Conservation (phyloP, 2,329 filamentous ascomycete genomes). For the Colletotrichum camelliae region DNA sequence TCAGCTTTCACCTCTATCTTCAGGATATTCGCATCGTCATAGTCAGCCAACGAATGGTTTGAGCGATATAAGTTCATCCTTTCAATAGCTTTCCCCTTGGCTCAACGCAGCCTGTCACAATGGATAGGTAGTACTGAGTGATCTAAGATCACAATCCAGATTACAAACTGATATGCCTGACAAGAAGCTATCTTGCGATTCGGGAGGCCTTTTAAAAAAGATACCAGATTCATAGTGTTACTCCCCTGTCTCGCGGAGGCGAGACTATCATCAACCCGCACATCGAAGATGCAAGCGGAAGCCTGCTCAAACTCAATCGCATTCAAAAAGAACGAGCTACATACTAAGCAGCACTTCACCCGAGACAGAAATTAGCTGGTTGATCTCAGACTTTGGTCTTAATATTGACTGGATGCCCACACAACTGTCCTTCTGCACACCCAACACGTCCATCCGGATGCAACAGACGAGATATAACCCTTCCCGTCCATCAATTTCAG, state of each 20-base stretch:
- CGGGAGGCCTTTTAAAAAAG: not conserved
- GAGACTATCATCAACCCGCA: not conserved
- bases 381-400: too few relatives aligned
- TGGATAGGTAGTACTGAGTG: not conserved
- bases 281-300: not conserved
- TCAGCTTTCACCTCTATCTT: not conserved
- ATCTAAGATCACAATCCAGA: not conserved
- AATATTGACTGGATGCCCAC: too few relatives aligned
- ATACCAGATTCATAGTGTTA: accelerated
- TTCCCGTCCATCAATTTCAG: too few relatives aligned
- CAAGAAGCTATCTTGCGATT: accelerated
- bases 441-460: too few relatives aligned
- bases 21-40: accelerated
- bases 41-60: accelerated
- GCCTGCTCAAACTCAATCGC: accelerated
- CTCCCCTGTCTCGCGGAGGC: accelerated
- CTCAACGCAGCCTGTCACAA: not conserved
- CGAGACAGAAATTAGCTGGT: too few relatives aligned
- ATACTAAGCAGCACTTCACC: not conserved
- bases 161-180: not conserved
- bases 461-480: too few relatives aligned
- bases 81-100: accelerated
- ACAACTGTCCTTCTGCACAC: not conserved
- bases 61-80: accelerated
- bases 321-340: not conserved